These are phyloP conservation scores for Jatropha curcas DNA, from an alignment of 345 rosid species.

Conservation along the genomic window DNA sequence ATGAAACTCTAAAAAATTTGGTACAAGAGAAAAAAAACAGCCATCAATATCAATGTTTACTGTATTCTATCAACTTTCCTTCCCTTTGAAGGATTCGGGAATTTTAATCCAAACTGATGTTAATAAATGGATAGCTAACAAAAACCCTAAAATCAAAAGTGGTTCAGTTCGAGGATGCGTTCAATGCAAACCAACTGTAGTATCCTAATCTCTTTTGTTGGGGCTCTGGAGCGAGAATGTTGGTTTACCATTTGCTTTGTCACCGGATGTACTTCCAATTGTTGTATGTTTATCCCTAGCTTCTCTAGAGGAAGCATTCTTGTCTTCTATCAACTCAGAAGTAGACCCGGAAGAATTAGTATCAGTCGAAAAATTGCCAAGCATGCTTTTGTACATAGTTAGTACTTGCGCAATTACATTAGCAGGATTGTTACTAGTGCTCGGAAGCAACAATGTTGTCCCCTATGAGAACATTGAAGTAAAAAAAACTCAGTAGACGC, in stretches of 20 bases:
- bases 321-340: conserved; percentile 24
- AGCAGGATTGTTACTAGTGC: conserved; percentile 61
- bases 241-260: conserved; percentile 20
- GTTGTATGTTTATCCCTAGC: conserved; percentile 25
- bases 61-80: not conserved
- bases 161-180: not conserved
- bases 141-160: not conserved
- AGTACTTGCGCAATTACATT: conserved; percentile 77
- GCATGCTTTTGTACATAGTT: conserved; percentile 68
- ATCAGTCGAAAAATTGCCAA: conserved; percentile 39
- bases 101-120: not conserved
- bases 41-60: not conserved
- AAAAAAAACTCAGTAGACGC: not conserved
- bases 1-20: not conserved
- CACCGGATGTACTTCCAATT: conserved; percentile 23
- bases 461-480: conserved; percentile 41
- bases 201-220: conserved; percentile 30
- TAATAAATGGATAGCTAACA: not conserved
- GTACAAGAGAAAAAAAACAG: not conserved
- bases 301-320: conserved; percentile 28
- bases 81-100: not conserved
- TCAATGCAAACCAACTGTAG: not conserved
- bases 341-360: conserved; percentile 22
- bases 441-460: conserved; percentile 91
- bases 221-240: conserved; percentile 70